Conservation (phyloP, 148 eudicot genomes). For the Simmondsia chinensis region DNA sequence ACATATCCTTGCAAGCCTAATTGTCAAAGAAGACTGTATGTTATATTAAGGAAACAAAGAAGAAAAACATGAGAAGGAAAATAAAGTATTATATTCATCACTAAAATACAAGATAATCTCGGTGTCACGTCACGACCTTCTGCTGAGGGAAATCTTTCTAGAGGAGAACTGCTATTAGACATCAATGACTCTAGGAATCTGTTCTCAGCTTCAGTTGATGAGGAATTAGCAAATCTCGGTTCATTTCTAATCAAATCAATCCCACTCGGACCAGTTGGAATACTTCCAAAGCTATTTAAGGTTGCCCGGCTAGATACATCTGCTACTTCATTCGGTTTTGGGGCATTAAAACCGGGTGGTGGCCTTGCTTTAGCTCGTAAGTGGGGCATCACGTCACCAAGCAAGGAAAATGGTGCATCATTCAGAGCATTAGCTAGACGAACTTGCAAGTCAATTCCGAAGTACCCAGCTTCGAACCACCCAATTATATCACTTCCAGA, state of each 20-base stretch:
- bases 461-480: conserved; percentile 97
- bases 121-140: no score
- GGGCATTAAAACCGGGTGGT: conserved; percentile 77
- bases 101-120: no score
- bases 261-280: conserved; percentile 29
- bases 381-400: conserved; percentile 99
- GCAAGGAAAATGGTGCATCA: conserved; percentile 50
- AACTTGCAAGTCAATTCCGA: conserved; percentile 82
- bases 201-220: conserved; percentile 65
- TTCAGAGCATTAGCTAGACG: conserved; percentile 59
- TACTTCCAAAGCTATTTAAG: conserved; percentile 37
- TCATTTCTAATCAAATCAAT: conserved; percentile 36
- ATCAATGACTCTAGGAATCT: conserved; percentile 86
- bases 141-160: conserved; percentile 49
- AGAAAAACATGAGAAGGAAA: neutral
- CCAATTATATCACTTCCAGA: conserved; percentile 83
- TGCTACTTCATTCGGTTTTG: conserved; percentile 43
- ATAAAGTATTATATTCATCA: conserved; percentile 7
- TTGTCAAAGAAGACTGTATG: conserved; percentile 7
- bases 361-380: conserved; percentile 79
- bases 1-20: conserved; percentile 68
- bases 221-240: conserved; percentile 29
- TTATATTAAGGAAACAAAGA: neutral
- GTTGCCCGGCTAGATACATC: conserved; percentile 37
- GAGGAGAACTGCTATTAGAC: conserved; percentile 38